Percentiles rank a stretch among this genome's conserved stretches.
These are phyloP conservation scores for Amanita molliuscula DNA, from an alignment of 768 basidiomycete genomes.

Conservation along the genomic window DNA sequence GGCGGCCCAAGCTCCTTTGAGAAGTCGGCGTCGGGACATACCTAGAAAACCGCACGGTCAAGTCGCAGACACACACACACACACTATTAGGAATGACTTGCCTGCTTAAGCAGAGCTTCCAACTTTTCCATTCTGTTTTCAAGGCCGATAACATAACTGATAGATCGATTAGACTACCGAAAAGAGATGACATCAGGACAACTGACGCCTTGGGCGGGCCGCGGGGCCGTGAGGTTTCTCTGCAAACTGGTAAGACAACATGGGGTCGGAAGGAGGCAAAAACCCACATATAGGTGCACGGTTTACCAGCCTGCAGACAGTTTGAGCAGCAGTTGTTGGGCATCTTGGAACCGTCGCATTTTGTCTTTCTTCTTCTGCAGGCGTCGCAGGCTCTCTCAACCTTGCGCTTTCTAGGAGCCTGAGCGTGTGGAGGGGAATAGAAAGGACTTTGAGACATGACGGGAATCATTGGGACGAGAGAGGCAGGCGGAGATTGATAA, in stretches of 20 bases:
- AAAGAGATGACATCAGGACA: neutral
- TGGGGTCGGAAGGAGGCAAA: neutral
- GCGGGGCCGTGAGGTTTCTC: conserved; percentile 56
- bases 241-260: conserved; percentile 13
- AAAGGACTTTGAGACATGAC: neutral
- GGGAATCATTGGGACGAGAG: neutral
- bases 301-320: conserved; percentile 37
- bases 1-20: conserved; percentile 52
- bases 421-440: neutral
- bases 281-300: conserved; percentile 52
- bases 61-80: neutral
- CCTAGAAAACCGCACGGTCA: conserved; percentile 23
- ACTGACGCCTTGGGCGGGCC: conserved; percentile 62
- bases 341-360: conserved; percentile 50
- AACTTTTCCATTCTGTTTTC: conserved; percentile 51
- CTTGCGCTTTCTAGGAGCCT: conserved; percentile 28
- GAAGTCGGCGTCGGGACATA: conserved; percentile 54
- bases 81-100: conserved; percentile 16
- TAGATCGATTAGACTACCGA: neutral
- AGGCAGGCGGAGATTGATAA: neutral
- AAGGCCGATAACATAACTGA: conserved; percentile 46
- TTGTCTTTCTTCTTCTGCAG: conserved; percentile 48
- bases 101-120: conserved; percentile 43
- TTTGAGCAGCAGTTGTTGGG: conserved; percentile 44
- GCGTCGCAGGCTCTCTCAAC: conserved; percentile 50